Base-by-base conservation (phyloP, 1,284 basidiomycete genomes). In the Leccinum subrobustum region DNA sequence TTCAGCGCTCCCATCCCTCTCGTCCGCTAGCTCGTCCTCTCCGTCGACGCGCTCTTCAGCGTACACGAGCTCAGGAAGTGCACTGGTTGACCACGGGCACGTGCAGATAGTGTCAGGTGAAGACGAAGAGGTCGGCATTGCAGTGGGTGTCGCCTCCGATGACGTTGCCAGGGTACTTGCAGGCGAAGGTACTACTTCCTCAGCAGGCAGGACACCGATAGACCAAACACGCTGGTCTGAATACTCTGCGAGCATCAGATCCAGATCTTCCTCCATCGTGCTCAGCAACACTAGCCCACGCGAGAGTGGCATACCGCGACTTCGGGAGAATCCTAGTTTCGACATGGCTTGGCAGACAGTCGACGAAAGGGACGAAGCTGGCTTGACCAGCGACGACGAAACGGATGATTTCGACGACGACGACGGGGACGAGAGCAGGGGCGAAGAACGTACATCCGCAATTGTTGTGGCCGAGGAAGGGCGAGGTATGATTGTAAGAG, bases 391-490 rank as follows among this genome's bases (percentile, higher is more conserved):
- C 64, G 90, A 88, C 58, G 88, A 89, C 48, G 90, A 91, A 64
- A 87, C 85, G 0, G 88, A 91, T 68, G 88, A 89, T 64, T 83
- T 88, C 60, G 80, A 78, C 56, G 81, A 84, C 27, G 80, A 81
- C 37, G 80, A 84, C 7, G 73, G 76, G 5, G 80, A 83, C 31
- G 79, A 82, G n/a, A 70, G 73, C 31, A 27, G 23, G 48, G 48
- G 23, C 48, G 85, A 89, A 59, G 87, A 90, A 67, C 81, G 87
- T 53, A 91, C 91, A 0, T 85, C 88, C 56, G 91, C 91, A 12
- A 79, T 86, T 58, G 83, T 92, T 60, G 78, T 93, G 55, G 91
- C 88, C 35, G 91, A 93, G 68, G 89, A 93, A 75, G 91, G 91
- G 7, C 84, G 88, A 39, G 91, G 90, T 16, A 77, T 91, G 62